Base-by-base conservation (phyloP, 352 stramenopile species). In the Globisporangium alternatum region DNA sequence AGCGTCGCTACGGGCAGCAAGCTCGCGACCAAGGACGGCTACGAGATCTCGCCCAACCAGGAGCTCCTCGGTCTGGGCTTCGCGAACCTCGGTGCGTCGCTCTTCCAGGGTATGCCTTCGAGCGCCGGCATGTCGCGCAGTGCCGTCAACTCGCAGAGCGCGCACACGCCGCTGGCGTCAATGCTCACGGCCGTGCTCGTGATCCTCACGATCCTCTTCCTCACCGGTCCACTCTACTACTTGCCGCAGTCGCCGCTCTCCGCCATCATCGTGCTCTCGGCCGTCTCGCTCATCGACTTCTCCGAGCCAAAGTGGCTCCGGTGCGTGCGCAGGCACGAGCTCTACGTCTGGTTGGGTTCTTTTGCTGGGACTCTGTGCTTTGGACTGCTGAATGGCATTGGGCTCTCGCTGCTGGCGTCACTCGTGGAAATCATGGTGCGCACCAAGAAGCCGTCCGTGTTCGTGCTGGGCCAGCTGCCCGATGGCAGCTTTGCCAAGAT, bases 1-100 rank as follows among this genome's bases (percentile, higher is more conserved):
- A 96, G 86, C 47, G 82, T 97, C 69, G 89, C 89, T 4, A 96
- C 97, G 56, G 89, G 84, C 35, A 97, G 96, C 61, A 81, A 85
- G 45, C 66, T 98, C 19, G 91, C 91, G 0, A 80, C 80, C 6
- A 88, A 91, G 39, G 86, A 90, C 65, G 84, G 81, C 9, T 92
- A 93, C 65, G 73, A 91, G 56, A 90, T 97, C 51, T 73, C 81
- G 19, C 72, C 86, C 3, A 94, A 94, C 68, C 79, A 96, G 57
- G 95, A 98, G 70, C 78, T 98, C 12, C 72, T 98, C 7, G 91
- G 83, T 6, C 75, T 98, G 1, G 93, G 93, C n/a, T 82, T 97
- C 56, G 85, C 90, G 4, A 98, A 98, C 67, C 65, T 98, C 8
- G 68, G 90, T 12, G 88, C 83, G 10, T 86, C 80, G 2, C 88